phyloP scores from a whole-genome alignment of 1,139 yeast species.

The Lodderomyces beijingensis region DNA sequence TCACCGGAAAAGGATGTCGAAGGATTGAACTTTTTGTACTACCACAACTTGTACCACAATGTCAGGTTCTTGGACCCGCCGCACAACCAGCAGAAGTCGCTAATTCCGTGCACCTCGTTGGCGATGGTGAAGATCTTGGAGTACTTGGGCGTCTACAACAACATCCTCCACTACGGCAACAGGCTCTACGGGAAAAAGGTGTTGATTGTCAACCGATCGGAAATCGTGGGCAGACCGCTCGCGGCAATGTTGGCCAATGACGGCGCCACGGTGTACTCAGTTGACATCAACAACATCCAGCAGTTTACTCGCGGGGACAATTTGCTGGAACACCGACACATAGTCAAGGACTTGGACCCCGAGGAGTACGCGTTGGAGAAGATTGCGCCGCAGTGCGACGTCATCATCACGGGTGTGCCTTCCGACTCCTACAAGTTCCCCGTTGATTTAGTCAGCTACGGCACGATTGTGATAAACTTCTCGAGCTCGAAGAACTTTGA shows the following conservation, averaged over 20 bases:
- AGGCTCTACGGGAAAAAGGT: slow-evolving; percentile 89
- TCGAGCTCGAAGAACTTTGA: slow-evolving; percentile 84
- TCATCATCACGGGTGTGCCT: slow-evolving; percentile 94
- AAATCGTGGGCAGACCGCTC: slow-evolving; percentile 94
- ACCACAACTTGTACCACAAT: slow-evolving; percentile 93
- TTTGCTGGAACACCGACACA: slow-evolving; percentile 74
- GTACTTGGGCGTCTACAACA: slow-evolving; percentile 82
- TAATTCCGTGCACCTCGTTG: slow-evolving; percentile 92
- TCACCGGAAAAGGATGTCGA: slow-evolving; percentile 89
- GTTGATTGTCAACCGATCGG: slow-evolving; percentile 87
- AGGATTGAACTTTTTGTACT: slow-evolving; percentile 85
- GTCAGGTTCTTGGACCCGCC: slow-evolving; percentile 74
- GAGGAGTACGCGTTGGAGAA: slow-evolving; percentile 49
- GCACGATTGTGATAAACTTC: slow-evolving; percentile 88
- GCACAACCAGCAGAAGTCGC: slow-evolving; percentile 67
- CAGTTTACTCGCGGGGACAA: slow-evolving; percentile 94
- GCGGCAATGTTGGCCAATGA: slow-evolving; percentile 96
- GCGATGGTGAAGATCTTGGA: slow-evolving; percentile 93
- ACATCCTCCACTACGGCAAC: slow-evolving; percentile 79
- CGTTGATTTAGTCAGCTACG: slow-evolving; percentile 70
- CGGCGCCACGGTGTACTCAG: slow-evolving; percentile 94
- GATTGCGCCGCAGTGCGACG: slow-evolving; percentile 76
- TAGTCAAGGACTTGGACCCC: slow-evolving; percentile 63
- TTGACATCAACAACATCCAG: slow-evolving; percentile 82
- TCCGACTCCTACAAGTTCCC: slow-evolving; percentile 80